Base-by-base conservation (phyloP, 441 rosid species). In the Brassica balearica region DNA sequence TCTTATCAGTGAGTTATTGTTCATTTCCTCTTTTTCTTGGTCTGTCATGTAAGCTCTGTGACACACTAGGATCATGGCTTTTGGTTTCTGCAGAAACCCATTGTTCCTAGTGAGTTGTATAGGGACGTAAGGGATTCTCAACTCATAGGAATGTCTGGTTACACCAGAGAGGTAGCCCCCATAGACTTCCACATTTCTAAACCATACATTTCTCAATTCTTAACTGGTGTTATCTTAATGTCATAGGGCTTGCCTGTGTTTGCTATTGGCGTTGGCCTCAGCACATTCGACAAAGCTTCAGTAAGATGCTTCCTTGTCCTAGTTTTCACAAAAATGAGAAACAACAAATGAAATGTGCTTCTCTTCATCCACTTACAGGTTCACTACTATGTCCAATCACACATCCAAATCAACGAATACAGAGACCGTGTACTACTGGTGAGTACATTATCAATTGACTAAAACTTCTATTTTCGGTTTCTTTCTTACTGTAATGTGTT, bases 391-490 rank as follows among this genome's bases (percentile, higher is more conserved):
- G 88, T 92, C 73, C 99, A 95, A 63, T 92, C 99, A 14, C 98
- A 95, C 79, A 95, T 95, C 77, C 99, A 95, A 87, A 88, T 95
- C 77, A 95, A 95, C 78, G 99, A 95, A 84, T 95, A 86, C 78
- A 84, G 99, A 62, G 99, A 95, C 71, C 88, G 92, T 61, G 88
- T 93, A 63, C 66, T 95, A 75, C 84, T 95, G 93, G 98, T 95
- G 84, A 86, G 98, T 78, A 38, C 62, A 46, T 72, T 41, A 66
- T 53, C 70, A 53, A 69, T 36, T 62, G 8, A 8, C 36, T 53
- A 56, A 46, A 56, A 46, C 41, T 60, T 67, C 14, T 67, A 46
- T 2, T 32, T 48, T 10, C 15, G 17, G 78, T 66, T 29, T 34
- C 41, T 38, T 68, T 51, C 22, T 80, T 86, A 60, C 14, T 38